Conservation (phyloP, 208 protist genomes). For the Crithidia brevicula region DNA sequence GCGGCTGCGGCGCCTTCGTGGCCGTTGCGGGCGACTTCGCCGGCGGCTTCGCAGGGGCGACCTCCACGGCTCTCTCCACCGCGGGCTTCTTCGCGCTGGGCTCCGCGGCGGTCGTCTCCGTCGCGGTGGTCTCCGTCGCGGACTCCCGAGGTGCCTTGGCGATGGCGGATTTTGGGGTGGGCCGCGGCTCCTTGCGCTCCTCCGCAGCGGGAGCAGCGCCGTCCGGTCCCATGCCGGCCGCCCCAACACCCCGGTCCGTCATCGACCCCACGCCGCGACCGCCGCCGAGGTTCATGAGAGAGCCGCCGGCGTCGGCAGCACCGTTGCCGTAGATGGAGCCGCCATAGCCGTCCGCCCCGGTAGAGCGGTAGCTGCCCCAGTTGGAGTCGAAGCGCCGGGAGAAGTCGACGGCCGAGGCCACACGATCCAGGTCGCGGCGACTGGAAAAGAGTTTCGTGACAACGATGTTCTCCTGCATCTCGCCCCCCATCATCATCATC, state of each 20-base stretch:
- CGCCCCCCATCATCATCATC: constrained; percentile 46
- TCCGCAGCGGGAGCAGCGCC: neutral
- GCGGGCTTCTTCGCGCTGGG: constrained; percentile 14
- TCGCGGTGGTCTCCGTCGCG: too few species aligned
- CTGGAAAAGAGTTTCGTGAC: constrained; percentile 79
- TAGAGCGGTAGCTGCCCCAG: constrained; percentile 41
- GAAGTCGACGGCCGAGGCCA: constrained; percentile 54
- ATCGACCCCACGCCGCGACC: neutral
- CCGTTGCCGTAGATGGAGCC: constrained; percentile 28
- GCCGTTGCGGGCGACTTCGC: neutral
- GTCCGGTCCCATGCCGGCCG: constrained; percentile 19
- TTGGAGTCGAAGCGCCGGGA: constrained; percentile 55
- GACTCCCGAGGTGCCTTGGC: neutral
- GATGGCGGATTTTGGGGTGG: neutral
- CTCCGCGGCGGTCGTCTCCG: neutral
- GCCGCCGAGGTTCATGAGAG: constrained; percentile 21
- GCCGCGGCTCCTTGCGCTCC: neutral
- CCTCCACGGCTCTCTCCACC: neutral
- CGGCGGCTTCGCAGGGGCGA: constrained; percentile 1
- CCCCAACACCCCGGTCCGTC: constrained; percentile 12
- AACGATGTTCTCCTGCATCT: constrained; percentile 48
- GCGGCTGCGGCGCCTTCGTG: neutral
- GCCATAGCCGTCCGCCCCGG: constrained; percentile 22
- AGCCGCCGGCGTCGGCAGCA: constrained; percentile 8
- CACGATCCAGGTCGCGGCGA: constrained; percentile 55